Base-by-base conservation (phyloP, 208 protist genomes). In the Leishmania tarentolae region DNA sequence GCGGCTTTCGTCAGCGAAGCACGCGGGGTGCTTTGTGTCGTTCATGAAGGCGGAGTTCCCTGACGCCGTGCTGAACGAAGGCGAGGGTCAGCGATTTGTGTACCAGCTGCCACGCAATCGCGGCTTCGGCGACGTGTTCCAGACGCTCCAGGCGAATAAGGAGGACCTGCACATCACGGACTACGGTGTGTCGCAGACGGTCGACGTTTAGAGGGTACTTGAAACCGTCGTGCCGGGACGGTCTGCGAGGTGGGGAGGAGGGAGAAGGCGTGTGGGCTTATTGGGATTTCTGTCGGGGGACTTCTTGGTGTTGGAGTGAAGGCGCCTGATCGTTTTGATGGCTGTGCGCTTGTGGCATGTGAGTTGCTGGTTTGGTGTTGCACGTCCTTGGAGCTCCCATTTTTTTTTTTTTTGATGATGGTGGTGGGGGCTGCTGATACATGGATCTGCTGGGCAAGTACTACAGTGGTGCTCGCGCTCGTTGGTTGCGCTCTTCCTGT, bases 121-220 rank as follows among this genome's bases (percentile, higher is more conserved):
- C 81, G 19, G 63, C 63, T 68, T 83, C 92, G 11, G 91, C 86
- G 35, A 37, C 1, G 9, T 87, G 81, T n/a, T 94, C 91, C 79
- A 76, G 70, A 35, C 52, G 86, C 40, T 93, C 50, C 85, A 94
- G 81, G 74, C 86, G 35, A 59, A 91, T 70, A 75, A 56, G 44
- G 75, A 46, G 57, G 19, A 42, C 40, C 80, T 94, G 31, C 47
- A 75, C 17, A 84, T 94, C 31, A 83, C 40, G 4, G 93, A 96
- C 86, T 97, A 97, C 86, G 86, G 83, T 44, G 85, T 98, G 9
- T 91, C 81, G 59, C 90, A 98, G 83, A 94, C 91, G 19, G 13
- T 94, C 90, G 42, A 88, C n/a, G n/a, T n/a, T n/a, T 97, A 68
- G 93, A 96, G 80, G 87, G 95, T 24, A 83, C 3, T 61, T 0